Evolutionary conservation across 1,284 basidiomycete species (phyloP).

Genomic region (Apiotrichum veenhuisii): DNA sequence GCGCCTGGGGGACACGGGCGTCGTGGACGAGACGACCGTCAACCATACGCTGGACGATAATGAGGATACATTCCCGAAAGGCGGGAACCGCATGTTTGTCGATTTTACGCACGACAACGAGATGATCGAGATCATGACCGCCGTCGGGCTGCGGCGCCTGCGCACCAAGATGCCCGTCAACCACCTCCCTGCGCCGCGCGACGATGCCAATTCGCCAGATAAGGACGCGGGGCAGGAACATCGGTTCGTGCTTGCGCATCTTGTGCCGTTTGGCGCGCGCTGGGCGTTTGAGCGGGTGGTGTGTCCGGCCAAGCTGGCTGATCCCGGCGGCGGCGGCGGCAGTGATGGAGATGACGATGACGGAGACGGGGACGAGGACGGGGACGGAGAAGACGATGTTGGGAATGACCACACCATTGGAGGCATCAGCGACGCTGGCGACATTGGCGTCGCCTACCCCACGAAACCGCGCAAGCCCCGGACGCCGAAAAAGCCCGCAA

Average conservation of each 20-base stretch:
- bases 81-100: constrained; percentile 40
- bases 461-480: background rate
- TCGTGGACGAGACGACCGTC: constrained; percentile 67
- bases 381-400: background rate
- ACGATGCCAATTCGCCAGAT: background rate
- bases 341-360: constrained; percentile 16
- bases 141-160: constrained; percentile 62
- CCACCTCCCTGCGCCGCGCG: constrained; percentile 5
- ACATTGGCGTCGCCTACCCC: background rate
- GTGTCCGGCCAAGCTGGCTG: constrained; percentile 27
- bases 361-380: background rate
- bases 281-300: constrained; percentile 39
- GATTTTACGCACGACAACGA: constrained; percentile 81
- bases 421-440: background rate
- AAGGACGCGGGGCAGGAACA: constrained; percentile 9
- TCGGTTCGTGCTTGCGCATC: constrained; percentile 29
- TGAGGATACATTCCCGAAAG: constrained; percentile 64
- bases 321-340: constrained; percentile 8
- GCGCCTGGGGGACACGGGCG: constrained; percentile 61
- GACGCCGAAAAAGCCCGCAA: background rate
- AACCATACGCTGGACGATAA: constrained; percentile 70
- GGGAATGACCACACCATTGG: background rate
- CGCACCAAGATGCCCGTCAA: constrained; percentile 1
- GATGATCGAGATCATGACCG: constrained; percentile 71
- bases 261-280: constrained; percentile 42